These are phyloP conservation scores for Thalassiosira profunda DNA, from an alignment of 108 stramenopile genomes.

Conservation along the genomic window DNA sequence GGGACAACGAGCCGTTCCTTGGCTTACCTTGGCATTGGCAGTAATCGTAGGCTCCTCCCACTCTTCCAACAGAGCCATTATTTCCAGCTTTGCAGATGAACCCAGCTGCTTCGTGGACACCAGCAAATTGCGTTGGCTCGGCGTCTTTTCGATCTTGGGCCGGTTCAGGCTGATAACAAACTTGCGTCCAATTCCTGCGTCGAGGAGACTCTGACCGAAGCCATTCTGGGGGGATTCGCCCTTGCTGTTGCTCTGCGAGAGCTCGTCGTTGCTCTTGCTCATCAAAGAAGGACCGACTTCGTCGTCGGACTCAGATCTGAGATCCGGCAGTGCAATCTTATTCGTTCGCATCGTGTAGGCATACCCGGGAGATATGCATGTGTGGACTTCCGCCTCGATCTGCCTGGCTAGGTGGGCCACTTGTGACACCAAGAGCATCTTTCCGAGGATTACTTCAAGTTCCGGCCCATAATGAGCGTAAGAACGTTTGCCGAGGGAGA, in stretches of 20 bases:
- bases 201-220: constrained; percentile 26
- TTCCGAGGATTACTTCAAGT: constrained; percentile 62
- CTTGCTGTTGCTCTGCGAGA: no score
- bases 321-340: constrained; percentile 5
- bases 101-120: background rate
- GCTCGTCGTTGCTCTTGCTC: background rate
- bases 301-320: constrained; percentile 18
- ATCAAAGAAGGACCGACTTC: background rate
- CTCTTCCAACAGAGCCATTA: constrained; percentile 42
- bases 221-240: constrained; percentile 7
- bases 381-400: constrained; percentile 21
- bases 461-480: constrained; percentile 53
- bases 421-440: constrained; percentile 62
- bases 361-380: constrained; percentile 6
- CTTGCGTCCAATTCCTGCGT: constrained; percentile 12
- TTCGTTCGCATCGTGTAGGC: constrained; percentile 23
- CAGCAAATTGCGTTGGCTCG: background rate
- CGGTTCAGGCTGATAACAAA: background rate
- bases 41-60: constrained; percentile 50
- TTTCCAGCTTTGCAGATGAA: constrained; percentile 19
- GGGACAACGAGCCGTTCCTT: background rate
- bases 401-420: constrained; percentile 49
- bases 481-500: constrained; percentile 60
- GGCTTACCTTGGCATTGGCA: constrained; percentile 3
- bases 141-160: background rate